Conservation (phyloP, 495 filamentous ascomycete genomes). For the Immersiella caudata region DNA sequence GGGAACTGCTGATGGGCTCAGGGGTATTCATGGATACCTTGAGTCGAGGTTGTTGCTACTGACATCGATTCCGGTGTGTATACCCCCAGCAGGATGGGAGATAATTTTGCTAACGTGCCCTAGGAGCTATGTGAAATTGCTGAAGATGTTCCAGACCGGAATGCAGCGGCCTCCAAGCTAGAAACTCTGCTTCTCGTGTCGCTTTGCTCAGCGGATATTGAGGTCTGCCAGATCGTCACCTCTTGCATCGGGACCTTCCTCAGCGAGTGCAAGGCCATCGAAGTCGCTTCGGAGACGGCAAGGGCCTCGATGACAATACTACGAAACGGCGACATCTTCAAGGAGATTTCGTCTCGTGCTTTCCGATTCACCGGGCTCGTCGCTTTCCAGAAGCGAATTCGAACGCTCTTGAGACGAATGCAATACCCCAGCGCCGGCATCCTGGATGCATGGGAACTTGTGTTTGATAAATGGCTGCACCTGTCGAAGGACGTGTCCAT, state of each 20-base stretch:
- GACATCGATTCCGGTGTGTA: constrained; percentile 48
- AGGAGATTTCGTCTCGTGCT: constrained; percentile 61
- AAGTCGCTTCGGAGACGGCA: constrained; percentile 48
- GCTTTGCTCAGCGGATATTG: constrained; percentile 64
- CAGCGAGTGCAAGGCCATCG: constrained; percentile 60
- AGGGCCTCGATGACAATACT: constrained; percentile 56
- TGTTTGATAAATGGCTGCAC: constrained; percentile 63
- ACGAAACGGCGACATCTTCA: constrained; percentile 62
- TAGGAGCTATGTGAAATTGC: constrained; percentile 52
- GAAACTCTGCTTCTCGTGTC: constrained; percentile 63
- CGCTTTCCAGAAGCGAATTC: constrained; percentile 65
- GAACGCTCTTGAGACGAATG: constrained; percentile 60
- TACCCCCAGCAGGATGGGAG: neutral
- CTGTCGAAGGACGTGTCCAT: constrained; percentile 62
- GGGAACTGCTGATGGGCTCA: constrained; percentile 45
- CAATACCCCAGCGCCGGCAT: constrained; percentile 62
- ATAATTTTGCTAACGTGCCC: neutral
- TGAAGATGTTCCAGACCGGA: constrained; percentile 55
- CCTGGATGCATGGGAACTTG: constrained; percentile 64
- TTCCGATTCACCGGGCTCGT: constrained; percentile 67
- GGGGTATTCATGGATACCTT: constrained; percentile 55
- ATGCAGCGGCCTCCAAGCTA: constrained; percentile 51
- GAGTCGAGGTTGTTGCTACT: constrained; percentile 52
- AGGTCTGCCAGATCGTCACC: constrained; percentile 63
- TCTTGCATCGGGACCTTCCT: constrained; percentile 64